Evolutionary conservation across 176 grass and related monocot species (phyloP), one percentile per base, ranked within the genome.

Genomic region (Hsuehochloa calcarea): DNA sequence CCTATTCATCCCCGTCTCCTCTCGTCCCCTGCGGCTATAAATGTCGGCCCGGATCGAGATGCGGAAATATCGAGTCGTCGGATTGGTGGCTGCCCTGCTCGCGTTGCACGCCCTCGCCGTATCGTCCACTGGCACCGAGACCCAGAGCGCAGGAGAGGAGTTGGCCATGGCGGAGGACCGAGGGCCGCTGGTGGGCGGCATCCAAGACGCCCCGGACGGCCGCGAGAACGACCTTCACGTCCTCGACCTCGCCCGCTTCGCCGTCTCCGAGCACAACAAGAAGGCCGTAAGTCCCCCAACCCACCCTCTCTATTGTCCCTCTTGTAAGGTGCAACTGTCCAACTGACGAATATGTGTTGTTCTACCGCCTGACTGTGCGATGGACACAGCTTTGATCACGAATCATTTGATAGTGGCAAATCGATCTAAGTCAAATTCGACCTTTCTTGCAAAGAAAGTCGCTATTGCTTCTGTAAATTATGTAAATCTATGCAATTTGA

Each of bases 201-300:
- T 91, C 82, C 27, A 5, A 5, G 87, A 93, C 31, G 49, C 69
- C 41, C 80, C 88, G 68, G 55, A 4, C 56, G 83, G 87, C 13
- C 45, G 17, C 19, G 86, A 92, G 77, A 97, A 97, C 90, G 85
- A 89, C 82, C 70, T 90, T 68, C 35, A 85, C 31, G 65, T 89
- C 64, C n/a, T 73, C 59, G 84, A 87, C 23, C 90, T 97, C 84
- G 94, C 90, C 54, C 94, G 84, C 38, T 97, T 91, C 85, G 94
- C 94, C 22, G 81, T 97, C 77, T n/a, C 82, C 4, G 88, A 97
- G 87, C 88, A 97, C 81, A 94, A 97, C 92, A 94, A 97, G 47
- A 94, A 86, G 71, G 47, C 94, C 47, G 94, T 97, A 63, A 93
- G 87, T 2, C 35, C 49, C 59, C 27, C 19, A 60, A 10, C 16